Evolutionary conservation across 768 basidiomycete genomes (phyloP).

Genomic region (Coprinopsis strossmayeri): DNA sequence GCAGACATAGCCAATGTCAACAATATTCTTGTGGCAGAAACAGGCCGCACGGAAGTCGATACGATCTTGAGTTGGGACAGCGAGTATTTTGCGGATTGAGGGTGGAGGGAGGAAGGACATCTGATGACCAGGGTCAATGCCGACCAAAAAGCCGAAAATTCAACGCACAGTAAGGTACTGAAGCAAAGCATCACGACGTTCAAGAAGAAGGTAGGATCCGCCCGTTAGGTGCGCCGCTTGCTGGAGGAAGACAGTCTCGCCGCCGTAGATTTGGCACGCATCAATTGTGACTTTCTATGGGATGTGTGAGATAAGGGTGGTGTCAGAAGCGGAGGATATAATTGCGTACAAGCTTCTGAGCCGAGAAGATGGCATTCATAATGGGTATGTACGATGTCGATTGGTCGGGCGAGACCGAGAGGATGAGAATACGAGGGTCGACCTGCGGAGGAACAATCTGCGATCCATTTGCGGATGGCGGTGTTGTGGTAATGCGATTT

Average conservation of each 20-base stretch:
- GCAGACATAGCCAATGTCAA: slow-evolving; percentile 96
- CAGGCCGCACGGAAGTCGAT: slow-evolving; percentile 97
- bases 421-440: slow-evolving; percentile 46
- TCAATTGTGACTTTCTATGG: slow-evolving; percentile 92
- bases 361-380: slow-evolving; percentile 99
- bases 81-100: slow-evolving; percentile 67
- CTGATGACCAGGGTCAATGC: slow-evolving; percentile 32
- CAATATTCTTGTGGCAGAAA: slow-evolving; percentile 96
- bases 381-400: slow-evolving; percentile 92
- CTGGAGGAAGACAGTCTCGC: slow-evolving; percentile 92
- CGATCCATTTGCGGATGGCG: background rate
- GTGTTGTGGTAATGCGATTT: slow-evolving; percentile 24
- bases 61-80: slow-evolving; percentile 88
- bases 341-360: slow-evolving; percentile 82
- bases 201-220: slow-evolving; percentile 85
- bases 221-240: slow-evolving; percentile 95
- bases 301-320: slow-evolving; percentile 8
- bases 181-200: slow-evolving; percentile 78
- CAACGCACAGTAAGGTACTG: slow-evolving; percentile 73
- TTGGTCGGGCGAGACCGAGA: slow-evolving; percentile 89
- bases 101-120: slow-evolving; percentile 64
- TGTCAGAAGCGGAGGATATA: slow-evolving; percentile 3
- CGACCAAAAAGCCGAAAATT: slow-evolving; percentile 5
- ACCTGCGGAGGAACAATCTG: slow-evolving; percentile 15
- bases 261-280: slow-evolving; percentile 85